Base-by-base conservation (phyloP, 495 filamentous ascomycete genomes). In the Terfezia boudieri region DNA sequence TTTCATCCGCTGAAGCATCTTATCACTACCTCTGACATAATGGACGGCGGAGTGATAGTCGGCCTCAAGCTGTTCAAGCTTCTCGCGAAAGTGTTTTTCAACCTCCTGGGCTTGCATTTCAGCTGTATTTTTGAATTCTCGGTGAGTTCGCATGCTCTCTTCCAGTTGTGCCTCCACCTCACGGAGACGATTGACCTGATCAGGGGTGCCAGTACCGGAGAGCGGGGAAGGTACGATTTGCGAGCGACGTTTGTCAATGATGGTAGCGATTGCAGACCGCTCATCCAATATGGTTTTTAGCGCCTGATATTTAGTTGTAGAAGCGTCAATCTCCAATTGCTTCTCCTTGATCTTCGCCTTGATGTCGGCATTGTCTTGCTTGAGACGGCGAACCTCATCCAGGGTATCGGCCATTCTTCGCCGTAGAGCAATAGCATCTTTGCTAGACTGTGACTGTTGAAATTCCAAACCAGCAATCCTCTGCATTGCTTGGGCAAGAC, bases 11-110 rank as follows among this genome's bases (percentile, higher is more conserved):
- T 89, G 88, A 23, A 98, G 74, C 85, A 99, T 93, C 75, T 94
- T 95, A 69, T 99, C 92, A 1, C 89, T 95, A 43, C 90, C 92
- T 64, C 94, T 92, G 58, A 99, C 86, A 64, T 99, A 99, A 68
- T 94, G 88, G n/a, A 96, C 88, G 11, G 92, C 88, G n/a, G 92
- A 94, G 65, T 93, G 86, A 64, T 99, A 94, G 64, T 99, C 90
- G 64, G 84, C 86, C 65, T 95, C 87, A 22, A 99, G 78, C 63
- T 92, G 84, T 53, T 82, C 77, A 53, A 99, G 71, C 66, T 94
- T 95, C 65, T 93, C 88, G 51, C 84, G 80, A 70, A 89, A 96
- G 50, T 81, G 77, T 57, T 76, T 74, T 52, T 88, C 85, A 16
- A 84, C 80, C 62, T 94, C 86, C 61, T 90, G 79, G 55, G 85